Conservation (phyloP, 2,329 filamentous ascomycete species). For the Zymoseptoria passerinii region DNA sequence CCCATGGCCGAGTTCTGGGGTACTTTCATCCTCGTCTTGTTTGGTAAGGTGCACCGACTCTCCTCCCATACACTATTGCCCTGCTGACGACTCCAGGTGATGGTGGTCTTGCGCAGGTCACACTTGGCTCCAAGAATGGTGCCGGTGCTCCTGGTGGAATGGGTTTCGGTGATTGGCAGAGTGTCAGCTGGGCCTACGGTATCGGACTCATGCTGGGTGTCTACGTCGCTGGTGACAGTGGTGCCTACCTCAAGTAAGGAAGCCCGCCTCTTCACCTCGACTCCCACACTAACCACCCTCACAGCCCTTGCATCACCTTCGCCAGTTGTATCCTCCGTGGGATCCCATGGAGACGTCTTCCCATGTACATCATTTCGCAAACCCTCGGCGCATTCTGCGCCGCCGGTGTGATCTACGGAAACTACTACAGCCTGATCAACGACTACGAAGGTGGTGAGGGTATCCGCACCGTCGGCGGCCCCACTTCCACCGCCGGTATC, state of each 20-base stretch:
- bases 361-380: slow-evolving; percentile 57
- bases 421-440: slow-evolving; percentile 50
- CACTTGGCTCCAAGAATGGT: slow-evolving; percentile 31
- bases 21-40: slow-evolving; percentile 36
- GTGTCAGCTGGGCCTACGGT: slow-evolving; percentile 41
- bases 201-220: slow-evolving; percentile 60
- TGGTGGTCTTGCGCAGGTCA: slow-evolving; percentile 37
- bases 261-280: neutral
- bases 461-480: slow-evolving; percentile 52
- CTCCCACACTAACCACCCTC: neutral
- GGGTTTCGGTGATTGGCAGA: slow-evolving; percentile 37
- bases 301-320: slow-evolving; percentile 60
- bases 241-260: slow-evolving; percentile 36
- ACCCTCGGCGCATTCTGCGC: slow-evolving; percentile 59
- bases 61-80: neutral
- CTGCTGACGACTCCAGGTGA: slow-evolving; percentile 23
- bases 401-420: slow-evolving; percentile 37
- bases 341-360: slow-evolving; percentile 62
- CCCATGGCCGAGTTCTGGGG: slow-evolving; percentile 41
- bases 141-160: slow-evolving; percentile 34
- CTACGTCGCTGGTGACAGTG: slow-evolving; percentile 28
- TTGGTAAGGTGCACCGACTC: slow-evolving; percentile 15
- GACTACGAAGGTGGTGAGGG: slow-evolving; percentile 49
- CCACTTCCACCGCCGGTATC: slow-evolving; percentile 54
- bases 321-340: slow-evolving; percentile 60